phyloP scores from a whole-genome alignment of 2,329 filamentous ascomycete genomes.

The Penicillium sp. region DNA sequence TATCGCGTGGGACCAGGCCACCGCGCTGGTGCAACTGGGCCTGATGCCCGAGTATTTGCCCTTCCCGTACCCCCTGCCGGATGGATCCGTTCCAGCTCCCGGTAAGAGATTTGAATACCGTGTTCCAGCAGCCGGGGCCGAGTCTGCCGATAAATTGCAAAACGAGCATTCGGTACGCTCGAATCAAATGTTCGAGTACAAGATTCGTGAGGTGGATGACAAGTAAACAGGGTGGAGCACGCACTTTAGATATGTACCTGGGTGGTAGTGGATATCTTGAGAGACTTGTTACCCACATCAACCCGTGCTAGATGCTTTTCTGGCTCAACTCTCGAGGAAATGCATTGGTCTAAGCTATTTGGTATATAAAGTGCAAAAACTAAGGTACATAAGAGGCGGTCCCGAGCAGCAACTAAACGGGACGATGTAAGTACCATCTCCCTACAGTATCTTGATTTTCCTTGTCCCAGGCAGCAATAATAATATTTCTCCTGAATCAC shows the following conservation, averaged over 20 bases:
- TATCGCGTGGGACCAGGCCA: constrained; percentile 65
- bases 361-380: too few species aligned
- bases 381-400: too few species aligned
- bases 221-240: background rate
- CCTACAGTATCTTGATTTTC: too few species aligned
- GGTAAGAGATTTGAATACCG: constrained; percentile 53
- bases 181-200: constrained; percentile 54
- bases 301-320: background rate
- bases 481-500: background rate
- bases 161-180: constrained; percentile 48
- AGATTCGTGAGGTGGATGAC: constrained; percentile 25
- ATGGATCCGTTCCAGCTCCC: constrained; percentile 31
- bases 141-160: constrained; percentile 50
- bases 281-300: too few species aligned
- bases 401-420: too few species aligned
- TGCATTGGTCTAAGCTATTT: too few species aligned
- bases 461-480: too few species aligned
- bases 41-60: constrained; percentile 61
- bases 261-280: too few species aligned
- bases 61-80: constrained; percentile 53
- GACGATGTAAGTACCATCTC: too few species aligned
- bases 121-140: constrained; percentile 56
- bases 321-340: too few species aligned
- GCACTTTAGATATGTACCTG: background rate
- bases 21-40: constrained; percentile 57